These are phyloP conservation scores for Juglanconis oblonga DNA, from an alignment of 2,329 filamentous ascomycete species.

Conservation along the genomic window DNA sequence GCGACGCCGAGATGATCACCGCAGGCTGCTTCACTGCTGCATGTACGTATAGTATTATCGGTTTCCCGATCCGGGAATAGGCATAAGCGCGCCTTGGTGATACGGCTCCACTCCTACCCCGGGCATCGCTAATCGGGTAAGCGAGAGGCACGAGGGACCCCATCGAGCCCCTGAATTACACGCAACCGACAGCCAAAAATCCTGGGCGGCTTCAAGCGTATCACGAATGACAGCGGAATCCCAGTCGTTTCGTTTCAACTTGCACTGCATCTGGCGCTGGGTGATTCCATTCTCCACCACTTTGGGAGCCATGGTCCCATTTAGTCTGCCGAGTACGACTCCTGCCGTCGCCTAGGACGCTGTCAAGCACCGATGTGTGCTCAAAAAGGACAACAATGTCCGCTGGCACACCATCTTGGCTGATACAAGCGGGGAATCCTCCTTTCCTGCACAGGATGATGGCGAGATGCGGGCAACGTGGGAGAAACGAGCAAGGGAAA, in stretches of 20 bases:
- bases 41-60: no score
- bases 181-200: background rate
- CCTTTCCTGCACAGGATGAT: conserved; percentile 5
- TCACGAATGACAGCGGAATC: background rate
- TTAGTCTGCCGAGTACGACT: background rate
- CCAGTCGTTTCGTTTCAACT: conserved; percentile 15
- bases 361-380: background rate
- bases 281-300: conserved; percentile 2
- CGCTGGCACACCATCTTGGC: background rate
- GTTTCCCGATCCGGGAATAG: background rate
- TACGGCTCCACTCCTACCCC: background rate
- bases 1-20: no score
- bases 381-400: conserved; percentile 9
- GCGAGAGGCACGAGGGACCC: background rate
- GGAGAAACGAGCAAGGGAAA: background rate
- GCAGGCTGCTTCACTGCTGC: no score
- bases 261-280: background rate
- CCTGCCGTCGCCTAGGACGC: background rate
- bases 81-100: background rate
- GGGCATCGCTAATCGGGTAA: background rate
- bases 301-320: background rate
- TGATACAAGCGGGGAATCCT: background rate
- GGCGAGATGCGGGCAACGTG: background rate
- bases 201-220: background rate
- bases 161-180: conserved; percentile 11